phyloP scores from a whole-genome alignment of 192 early-diverging fungal species.

The Podila minutissima region DNA sequence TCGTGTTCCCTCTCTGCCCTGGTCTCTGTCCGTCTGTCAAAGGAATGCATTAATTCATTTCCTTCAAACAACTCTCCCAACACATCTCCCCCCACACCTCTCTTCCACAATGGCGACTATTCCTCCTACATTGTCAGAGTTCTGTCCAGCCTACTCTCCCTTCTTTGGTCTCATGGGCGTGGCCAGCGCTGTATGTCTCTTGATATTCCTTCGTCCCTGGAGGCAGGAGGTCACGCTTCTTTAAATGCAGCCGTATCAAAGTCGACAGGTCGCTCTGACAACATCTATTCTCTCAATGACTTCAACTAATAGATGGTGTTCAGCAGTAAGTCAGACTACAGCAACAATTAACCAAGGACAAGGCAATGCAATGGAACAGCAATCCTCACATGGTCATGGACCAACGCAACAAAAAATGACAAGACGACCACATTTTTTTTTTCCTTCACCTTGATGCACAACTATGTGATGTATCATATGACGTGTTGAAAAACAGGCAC shows the following conservation, averaged over 20 bases:
- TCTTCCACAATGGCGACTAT: constrained; percentile 28
- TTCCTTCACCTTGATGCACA: background rate
- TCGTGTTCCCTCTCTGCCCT: too few species aligned
- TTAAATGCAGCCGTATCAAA: background rate
- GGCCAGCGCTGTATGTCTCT: constrained; percentile 76
- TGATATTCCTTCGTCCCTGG: constrained; percentile 61
- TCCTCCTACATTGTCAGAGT: constrained; percentile 35
- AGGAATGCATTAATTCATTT: too few species aligned
- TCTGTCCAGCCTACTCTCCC: constrained; percentile 88
- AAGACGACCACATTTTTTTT: background rate
- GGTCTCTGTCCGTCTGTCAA: too few species aligned
- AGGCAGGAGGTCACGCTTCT: constrained; percentile 37
- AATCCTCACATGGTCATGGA: background rate
- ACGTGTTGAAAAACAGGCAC: background rate
- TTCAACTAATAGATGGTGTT: constrained; percentile 65
- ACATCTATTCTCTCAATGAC: background rate
- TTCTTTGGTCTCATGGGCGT: constrained; percentile 96
- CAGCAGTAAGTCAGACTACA: constrained; percentile 64
- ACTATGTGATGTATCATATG: background rate
- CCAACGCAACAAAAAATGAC: background rate
- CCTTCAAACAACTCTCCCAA: too few species aligned
- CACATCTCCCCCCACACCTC: too few species aligned
- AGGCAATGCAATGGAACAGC: background rate
- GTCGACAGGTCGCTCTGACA: too few species aligned
- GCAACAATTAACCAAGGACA: background rate